phyloP scores from a whole-genome alignment of 2,329 filamentous ascomycete genomes.

The Nemania diffusa region DNA sequence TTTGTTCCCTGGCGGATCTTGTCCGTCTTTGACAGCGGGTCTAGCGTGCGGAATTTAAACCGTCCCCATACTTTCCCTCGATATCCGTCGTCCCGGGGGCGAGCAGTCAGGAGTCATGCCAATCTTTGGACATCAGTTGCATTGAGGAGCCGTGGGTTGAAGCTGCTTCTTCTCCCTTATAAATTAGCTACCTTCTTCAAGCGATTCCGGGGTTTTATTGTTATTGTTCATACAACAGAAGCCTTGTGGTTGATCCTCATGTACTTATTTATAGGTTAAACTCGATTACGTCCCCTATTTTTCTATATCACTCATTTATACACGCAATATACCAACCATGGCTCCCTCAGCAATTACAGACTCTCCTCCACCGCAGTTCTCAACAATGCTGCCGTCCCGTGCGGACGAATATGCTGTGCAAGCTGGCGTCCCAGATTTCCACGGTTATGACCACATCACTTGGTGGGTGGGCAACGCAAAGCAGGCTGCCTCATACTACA shows the following conservation, averaged over 20 bases:
- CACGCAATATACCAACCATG: conserved; percentile 56
- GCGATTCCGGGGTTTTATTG: neutral
- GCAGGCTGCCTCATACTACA: conserved; percentile 91
- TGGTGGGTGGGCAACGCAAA: conserved; percentile 99
- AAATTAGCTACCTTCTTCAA: conserved; percentile 4
- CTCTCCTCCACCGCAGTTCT: conserved; percentile 58
- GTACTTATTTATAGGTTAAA: conserved; percentile 9
- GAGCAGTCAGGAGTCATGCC: conserved; percentile 45
- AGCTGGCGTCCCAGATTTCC: conserved; percentile 67
- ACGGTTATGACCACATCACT: conserved; percentile 90
- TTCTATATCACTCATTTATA: neutral
- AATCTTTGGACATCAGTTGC: conserved; percentile 18
- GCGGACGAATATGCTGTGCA: conserved; percentile 67
- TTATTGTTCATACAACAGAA: neutral
- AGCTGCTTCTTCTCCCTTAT: conserved; percentile 5
- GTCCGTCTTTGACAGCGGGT: conserved; percentile 25
- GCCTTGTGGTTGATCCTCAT: conserved; percentile 1
- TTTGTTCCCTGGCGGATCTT: conserved; percentile 23
- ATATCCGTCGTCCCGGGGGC: conserved; percentile 46
- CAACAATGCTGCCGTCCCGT: conserved; percentile 52
- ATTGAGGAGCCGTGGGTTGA: neutral
- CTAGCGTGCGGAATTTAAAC: conserved; percentile 26
- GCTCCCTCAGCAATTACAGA: conserved; percentile 68
- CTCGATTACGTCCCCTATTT: conserved; percentile 2
- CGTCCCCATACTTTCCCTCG: conserved; percentile 42